These are phyloP conservation scores for Aspergillus texensis DNA, from an alignment of 2,329 filamentous ascomycete genomes.

Conservation along the genomic window DNA sequence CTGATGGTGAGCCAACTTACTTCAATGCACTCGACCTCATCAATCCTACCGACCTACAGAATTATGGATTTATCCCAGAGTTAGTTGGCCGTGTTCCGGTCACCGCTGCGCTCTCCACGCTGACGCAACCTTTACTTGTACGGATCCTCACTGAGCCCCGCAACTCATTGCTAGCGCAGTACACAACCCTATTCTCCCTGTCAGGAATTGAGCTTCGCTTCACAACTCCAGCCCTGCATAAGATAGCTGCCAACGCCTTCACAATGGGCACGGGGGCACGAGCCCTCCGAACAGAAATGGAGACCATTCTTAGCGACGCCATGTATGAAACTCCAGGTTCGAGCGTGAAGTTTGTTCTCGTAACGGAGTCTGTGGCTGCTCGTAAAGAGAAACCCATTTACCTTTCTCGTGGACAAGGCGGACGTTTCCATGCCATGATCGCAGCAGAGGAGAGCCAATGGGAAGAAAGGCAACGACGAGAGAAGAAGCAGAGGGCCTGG, in stretches of 20 bases:
- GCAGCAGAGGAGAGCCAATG: conserved; percentile 54
- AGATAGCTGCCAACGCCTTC: conserved; percentile 72
- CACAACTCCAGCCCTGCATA: conserved; percentile 77
- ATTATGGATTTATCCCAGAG: conserved; percentile 90
- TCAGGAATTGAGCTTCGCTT: conserved; percentile 77
- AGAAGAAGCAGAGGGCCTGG: conserved; percentile 35
- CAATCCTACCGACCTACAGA: conserved; percentile 75
- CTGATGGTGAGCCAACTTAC: conserved; percentile 48
- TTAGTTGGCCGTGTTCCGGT: conserved; percentile 95
- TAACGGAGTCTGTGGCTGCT: conserved; percentile 69
- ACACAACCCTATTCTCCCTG: conserved; percentile 82
- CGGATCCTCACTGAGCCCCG: conserved; percentile 90
- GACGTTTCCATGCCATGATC: conserved; percentile 54
- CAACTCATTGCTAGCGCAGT: conserved; percentile 86
- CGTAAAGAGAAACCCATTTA: conserved; percentile 61
- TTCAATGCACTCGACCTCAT: conserved; percentile 70
- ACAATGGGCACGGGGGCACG: conserved; percentile 77
- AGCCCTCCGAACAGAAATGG: conserved; percentile 78
- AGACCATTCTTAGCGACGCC: conserved; percentile 74
- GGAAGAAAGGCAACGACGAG: conserved; percentile 44
- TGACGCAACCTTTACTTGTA: conserved; percentile 70
- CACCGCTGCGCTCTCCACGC: conserved; percentile 78
- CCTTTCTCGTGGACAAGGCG: conserved; percentile 54
- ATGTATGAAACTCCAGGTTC: conserved; percentile 77
- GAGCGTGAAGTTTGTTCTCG: conserved; percentile 69